These are phyloP conservation scores for Rhodotorula sp. DNA, from an alignment of 1,284 basidiomycete species.

Conservation along the genomic window DNA sequence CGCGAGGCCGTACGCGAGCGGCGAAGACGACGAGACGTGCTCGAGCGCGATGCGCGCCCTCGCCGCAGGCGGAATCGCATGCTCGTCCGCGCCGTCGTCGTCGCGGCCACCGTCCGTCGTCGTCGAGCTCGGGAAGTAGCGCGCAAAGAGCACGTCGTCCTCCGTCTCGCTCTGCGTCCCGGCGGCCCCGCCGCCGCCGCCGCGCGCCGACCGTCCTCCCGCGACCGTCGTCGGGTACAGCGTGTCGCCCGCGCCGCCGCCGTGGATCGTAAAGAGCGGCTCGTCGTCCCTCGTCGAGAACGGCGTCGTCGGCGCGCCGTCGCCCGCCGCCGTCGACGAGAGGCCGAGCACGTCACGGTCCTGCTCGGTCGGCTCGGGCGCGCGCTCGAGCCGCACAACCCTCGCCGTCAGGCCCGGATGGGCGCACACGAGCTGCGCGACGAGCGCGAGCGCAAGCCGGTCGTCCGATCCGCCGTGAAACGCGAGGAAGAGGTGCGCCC, in stretches of 20 bases:
- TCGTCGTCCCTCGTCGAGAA: slow-evolving; percentile 3
- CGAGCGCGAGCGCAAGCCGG: slow-evolving; percentile 73
- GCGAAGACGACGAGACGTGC: slow-evolving; percentile 23
- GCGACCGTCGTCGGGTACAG: slow-evolving; percentile 40
- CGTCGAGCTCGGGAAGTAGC: slow-evolving; percentile 32
- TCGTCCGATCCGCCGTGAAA: slow-evolving; percentile 94
- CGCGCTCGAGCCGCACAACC: slow-evolving; percentile 61
- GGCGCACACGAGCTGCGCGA: slow-evolving; percentile 70
- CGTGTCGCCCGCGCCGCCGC: slow-evolving; percentile 46
- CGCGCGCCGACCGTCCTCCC: background rate
- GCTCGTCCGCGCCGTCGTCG: too few species aligned
- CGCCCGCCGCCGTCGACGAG: slow-evolving; percentile 6
- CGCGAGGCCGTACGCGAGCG: slow-evolving; percentile 56
- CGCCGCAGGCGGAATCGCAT: slow-evolving; percentile 43
- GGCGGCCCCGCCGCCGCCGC: slow-evolving; percentile 15
- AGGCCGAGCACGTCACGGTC: slow-evolving; percentile 46
- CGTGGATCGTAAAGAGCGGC: slow-evolving; percentile 39
- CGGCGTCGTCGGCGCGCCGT: slow-evolving; percentile 46
- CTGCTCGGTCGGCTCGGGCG: slow-evolving; percentile 36
- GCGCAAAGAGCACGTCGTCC: slow-evolving; percentile 60
- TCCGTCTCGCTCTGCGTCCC: slow-evolving; percentile 58
- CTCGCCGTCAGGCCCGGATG: slow-evolving; percentile 68
- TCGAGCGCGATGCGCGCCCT: slow-evolving; percentile 12
- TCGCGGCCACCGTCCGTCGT: slow-evolving; percentile 18
- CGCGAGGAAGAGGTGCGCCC: slow-evolving; percentile 72